Percentiles rank a stretch among this genome's conserved stretches.
phyloP scores from a whole-genome alignment of 2,329 filamentous ascomycete species.

The Pleomassaria siparia region DNA sequence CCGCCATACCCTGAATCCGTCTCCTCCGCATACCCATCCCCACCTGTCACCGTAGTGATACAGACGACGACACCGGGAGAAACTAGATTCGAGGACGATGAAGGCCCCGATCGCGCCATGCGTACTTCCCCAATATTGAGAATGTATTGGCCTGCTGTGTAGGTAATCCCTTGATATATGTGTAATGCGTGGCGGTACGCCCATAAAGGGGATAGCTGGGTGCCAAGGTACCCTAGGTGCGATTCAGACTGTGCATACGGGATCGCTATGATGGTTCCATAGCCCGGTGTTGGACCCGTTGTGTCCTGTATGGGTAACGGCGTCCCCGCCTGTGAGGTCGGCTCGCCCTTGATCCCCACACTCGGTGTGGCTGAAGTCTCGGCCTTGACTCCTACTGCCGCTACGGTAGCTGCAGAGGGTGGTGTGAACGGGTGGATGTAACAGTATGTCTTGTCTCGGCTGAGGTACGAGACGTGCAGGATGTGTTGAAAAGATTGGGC shows the following conservation, averaged over 20 bases:
- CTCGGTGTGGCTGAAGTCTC: too few species aligned
- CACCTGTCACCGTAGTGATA: conserved; percentile 20
- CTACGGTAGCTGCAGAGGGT: neutral
- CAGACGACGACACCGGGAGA: conserved; percentile 32
- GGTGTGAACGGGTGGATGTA: conserved; percentile 22
- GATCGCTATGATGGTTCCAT: conserved; percentile 23
- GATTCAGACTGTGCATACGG: conserved; percentile 26
- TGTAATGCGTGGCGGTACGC: conserved; percentile 23
- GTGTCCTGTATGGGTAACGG: neutral
- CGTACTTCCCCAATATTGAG: conserved; percentile 34
- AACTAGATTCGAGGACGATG: conserved; percentile 9
- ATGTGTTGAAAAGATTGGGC: conserved; percentile 34
- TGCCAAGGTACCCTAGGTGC: conserved; percentile 17
- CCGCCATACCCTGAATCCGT: conserved; percentile 4
- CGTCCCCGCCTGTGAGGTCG: conserved; percentile 1
- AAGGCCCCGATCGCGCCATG: conserved; percentile 19
- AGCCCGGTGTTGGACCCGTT: neutral
- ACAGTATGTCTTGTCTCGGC: conserved; percentile 22
- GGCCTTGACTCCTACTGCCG: too few species aligned
- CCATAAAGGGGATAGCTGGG: conserved; percentile 32
- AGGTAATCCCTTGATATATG: conserved; percentile 23
- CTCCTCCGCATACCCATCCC: neutral
- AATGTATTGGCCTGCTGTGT: conserved; percentile 23
- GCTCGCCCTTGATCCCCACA: neutral
- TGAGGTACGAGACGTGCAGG: conserved; percentile 28